Percentiles rank a stretch among this genome's conserved stretches.
These are phyloP conservation scores for Rubroboletus satanas DNA, from an alignment of 768 basidiomycete genomes.

Conservation along the genomic window DNA sequence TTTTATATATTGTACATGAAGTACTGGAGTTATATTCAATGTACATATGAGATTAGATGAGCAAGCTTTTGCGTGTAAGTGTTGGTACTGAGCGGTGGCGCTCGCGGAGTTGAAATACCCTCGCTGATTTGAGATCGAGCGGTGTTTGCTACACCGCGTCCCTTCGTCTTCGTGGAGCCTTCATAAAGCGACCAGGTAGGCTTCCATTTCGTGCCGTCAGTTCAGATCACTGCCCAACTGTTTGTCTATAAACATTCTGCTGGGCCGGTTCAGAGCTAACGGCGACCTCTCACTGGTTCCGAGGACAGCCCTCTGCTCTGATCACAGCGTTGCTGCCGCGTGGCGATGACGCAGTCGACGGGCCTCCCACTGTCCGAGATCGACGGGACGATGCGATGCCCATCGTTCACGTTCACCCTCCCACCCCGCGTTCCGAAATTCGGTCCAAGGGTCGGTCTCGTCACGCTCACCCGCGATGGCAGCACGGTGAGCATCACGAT, in stretches of 20 bases:
- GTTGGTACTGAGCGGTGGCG: background rate
- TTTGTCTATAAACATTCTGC: background rate
- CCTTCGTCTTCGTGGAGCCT: too few species aligned
- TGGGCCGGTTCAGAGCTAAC: background rate
- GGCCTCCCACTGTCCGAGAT: background rate
- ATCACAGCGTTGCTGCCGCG: background rate
- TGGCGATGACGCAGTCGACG: conserved; percentile 9
- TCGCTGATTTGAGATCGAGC: conserved; percentile 12
- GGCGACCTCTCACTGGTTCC: background rate
- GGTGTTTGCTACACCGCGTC: background rate
- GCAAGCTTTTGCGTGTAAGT: background rate
- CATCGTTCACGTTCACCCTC: conserved; percentile 22
- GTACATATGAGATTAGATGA: background rate
- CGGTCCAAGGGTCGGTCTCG: conserved; percentile 24
- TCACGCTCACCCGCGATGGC: conserved; percentile 16
- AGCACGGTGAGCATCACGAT: conserved; percentile 34
- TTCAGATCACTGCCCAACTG: background rate
- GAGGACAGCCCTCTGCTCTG: background rate
- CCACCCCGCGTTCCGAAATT: conserved; percentile 11
- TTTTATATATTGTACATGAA: background rate
- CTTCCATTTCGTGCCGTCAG: background rate
- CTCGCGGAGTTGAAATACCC: conserved; percentile 14
- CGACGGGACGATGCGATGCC: background rate
- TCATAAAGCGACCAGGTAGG: background rate
- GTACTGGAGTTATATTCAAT: background rate